Evolutionary conservation across 78 protist species (phyloP).

Genomic region (Protostelium mycophagum): DNA sequence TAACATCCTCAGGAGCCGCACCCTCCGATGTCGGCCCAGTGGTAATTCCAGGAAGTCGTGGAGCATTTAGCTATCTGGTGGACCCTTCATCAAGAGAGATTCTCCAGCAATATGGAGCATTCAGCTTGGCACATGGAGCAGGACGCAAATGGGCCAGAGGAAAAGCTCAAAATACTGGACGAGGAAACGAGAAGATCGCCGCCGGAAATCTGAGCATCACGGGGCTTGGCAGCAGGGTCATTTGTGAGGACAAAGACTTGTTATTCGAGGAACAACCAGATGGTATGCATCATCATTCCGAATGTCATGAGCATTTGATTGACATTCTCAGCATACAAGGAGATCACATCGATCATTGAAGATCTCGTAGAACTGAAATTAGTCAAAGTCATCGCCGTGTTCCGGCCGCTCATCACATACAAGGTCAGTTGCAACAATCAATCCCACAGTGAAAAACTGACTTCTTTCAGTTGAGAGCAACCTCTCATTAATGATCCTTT

Average conservation of each 20-base stretch:
- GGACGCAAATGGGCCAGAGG: conserved; percentile 6
- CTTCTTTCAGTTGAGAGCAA: too few relatives aligned
- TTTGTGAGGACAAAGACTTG: conserved; percentile 3
- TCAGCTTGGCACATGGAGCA: conserved; percentile 2
- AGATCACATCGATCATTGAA: neutral
- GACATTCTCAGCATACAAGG: neutral
- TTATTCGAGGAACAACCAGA: conserved; percentile 5
- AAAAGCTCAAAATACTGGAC: neutral
- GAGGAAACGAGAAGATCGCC: neutral
- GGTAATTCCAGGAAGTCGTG: conserved; percentile 11
- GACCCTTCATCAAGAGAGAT: neutral
- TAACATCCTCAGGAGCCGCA: neutral
- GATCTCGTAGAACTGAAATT: neutral
- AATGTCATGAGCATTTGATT: neutral
- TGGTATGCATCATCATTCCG: neutral
- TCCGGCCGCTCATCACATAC: neutral
- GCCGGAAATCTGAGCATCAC: neutral
- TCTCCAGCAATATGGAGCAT: neutral
- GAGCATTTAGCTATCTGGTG: conserved; percentile 9
- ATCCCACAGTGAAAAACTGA: too few relatives aligned
- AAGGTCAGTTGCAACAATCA: too few relatives aligned
- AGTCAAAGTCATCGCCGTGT: neutral
- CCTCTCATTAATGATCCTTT: too few relatives aligned
- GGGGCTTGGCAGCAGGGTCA: neutral
- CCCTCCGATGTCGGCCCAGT: conserved; percentile 5